These are phyloP conservation scores for Podospora sp. DNA, from an alignment of 495 filamentous ascomycete species.

Conservation along the genomic window DNA sequence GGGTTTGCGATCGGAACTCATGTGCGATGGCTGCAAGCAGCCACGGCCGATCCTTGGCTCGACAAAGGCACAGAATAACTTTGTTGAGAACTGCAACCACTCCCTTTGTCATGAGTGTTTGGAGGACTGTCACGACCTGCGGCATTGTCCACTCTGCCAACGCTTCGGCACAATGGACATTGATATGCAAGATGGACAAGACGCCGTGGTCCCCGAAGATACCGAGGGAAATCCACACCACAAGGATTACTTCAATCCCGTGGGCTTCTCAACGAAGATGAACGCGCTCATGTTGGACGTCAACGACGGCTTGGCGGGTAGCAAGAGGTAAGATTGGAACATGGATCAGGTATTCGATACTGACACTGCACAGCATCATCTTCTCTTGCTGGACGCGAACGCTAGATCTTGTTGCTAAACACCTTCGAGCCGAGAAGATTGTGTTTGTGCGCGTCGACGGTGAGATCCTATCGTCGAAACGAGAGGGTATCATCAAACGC, in stretches of 20 bases:
- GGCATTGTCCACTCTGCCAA: constrained; percentile 28
- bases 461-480: constrained; percentile 37
- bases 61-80: constrained; percentile 20
- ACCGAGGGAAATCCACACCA: constrained; percentile 10
- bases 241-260: constrained; percentile 19
- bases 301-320: constrained; percentile 3
- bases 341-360: background rate
- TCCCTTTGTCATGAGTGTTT: constrained; percentile 38
- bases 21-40: constrained; percentile 31
- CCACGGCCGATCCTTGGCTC: constrained; percentile 31
- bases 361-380: constrained; percentile 44
- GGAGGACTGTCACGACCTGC: constrained; percentile 16
- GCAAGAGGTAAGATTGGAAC: constrained; percentile 16
- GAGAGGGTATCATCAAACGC: constrained; percentile 33
- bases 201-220: background rate
- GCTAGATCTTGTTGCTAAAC: constrained; percentile 42
- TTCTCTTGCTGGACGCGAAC: constrained; percentile 57
- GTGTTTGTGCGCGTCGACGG: constrained; percentile 26
- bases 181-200: background rate
- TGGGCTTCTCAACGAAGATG: constrained; percentile 24
- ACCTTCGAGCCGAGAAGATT: constrained; percentile 31
- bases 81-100: constrained; percentile 36
- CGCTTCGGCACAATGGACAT: constrained; percentile 7
- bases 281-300: constrained; percentile 16
- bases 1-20: constrained; percentile 25